A percentile compares a stretch with the other conserved stretches of the same genome.
phyloP scores from a whole-genome alignment of 225 moss, liverwort and hornwort genomes.

The Rhytidiadelphus loreus region DNA sequence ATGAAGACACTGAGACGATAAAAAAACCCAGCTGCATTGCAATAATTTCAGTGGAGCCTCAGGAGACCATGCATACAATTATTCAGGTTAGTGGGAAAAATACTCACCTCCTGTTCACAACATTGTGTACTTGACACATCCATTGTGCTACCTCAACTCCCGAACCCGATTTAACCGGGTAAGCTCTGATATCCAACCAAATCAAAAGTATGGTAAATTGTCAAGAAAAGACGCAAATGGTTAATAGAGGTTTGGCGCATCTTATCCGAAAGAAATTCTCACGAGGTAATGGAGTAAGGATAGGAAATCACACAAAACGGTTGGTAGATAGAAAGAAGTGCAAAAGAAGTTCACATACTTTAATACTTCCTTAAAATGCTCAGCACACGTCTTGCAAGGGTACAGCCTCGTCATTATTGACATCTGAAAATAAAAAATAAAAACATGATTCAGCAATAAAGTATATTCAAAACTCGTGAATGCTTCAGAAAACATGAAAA shows the following conservation, averaged over 20 bases:
- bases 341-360: conserved; percentile 24
- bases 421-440: conserved; percentile 40
- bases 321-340: neutral
- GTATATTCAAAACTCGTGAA: neutral
- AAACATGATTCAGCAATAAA: neutral
- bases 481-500: neutral
- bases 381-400: conserved; percentile 95
- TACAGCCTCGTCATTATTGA: conserved; percentile 81
- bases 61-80: neutral
- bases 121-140: conserved; percentile 98
- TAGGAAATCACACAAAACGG: neutral
- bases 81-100: neutral
- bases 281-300: neutral
- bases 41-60: neutral
- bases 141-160: conserved; percentile 76
- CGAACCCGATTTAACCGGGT: conserved; percentile 74
- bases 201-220: neutral
- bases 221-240: neutral
- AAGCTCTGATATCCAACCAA: conserved; percentile 31
- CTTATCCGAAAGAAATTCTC: neutral
- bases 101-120: conserved; percentile 85
- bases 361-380: conserved; percentile 87
- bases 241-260: neutral
- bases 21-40: neutral
- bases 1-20: neutral